Conservation (phyloP, 169 alveolate species). For the Amoebophrya sp. region DNA sequence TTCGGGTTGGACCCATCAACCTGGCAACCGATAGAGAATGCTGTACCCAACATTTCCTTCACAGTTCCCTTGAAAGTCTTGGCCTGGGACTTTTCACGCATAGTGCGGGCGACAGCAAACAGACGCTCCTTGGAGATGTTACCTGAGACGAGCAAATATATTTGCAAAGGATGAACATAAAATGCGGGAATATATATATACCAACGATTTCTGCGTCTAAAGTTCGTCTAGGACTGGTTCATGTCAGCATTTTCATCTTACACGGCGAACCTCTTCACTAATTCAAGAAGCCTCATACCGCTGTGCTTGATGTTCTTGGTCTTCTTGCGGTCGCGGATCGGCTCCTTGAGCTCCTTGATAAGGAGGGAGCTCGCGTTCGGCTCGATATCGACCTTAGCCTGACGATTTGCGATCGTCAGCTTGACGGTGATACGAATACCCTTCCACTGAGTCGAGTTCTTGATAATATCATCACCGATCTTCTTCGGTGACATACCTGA, state of each 20-base stretch:
- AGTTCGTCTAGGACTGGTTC: no score
- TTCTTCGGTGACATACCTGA: constrained; percentile 77
- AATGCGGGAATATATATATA: neutral
- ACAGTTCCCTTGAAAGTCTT: constrained; percentile 88
- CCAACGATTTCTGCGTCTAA: no score
- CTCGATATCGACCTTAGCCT: constrained; percentile 78
- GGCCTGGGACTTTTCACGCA: constrained; percentile 72
- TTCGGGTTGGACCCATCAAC: constrained; percentile 90
- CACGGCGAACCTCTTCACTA: no score
- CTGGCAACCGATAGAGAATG: constrained; percentile 77
- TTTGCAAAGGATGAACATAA: neutral
- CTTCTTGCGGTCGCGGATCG: constrained; percentile 91
- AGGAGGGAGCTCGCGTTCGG: constrained; percentile 92
- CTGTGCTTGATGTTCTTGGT: constrained; percentile 66
- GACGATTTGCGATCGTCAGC: constrained; percentile 63
- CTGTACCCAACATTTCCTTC: constrained; percentile 65
- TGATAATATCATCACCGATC: constrained; percentile 94
- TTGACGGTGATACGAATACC: constrained; percentile 78
- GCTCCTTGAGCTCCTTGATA: constrained; percentile 89
- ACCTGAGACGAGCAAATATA: constrained; percentile 64
- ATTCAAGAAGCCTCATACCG: neutral
- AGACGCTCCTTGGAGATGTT: constrained; percentile 85
- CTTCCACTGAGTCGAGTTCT: constrained; percentile 90
- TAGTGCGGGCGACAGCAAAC: constrained; percentile 80
- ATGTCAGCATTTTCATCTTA: no score